phyloP scores from a whole-genome alignment of 345 rosid species.

The Gossypium anomalum region DNA sequence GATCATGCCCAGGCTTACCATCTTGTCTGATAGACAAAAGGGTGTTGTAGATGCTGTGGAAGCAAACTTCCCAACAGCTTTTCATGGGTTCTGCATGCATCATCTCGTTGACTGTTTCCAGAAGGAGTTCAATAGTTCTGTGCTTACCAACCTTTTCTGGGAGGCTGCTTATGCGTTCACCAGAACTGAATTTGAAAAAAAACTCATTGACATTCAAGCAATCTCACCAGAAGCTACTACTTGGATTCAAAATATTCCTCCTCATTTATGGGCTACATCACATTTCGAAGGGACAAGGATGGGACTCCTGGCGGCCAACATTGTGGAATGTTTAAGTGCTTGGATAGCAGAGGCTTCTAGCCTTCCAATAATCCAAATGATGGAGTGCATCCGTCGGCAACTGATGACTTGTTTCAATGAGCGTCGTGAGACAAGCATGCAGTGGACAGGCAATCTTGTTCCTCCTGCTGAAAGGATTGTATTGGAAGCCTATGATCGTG shows the following conservation, averaged over 20 bases:
- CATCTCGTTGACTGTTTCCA: constrained; percentile 61
- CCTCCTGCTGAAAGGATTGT: constrained; percentile 75
- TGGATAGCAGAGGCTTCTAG: constrained; percentile 73
- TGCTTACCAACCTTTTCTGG: constrained; percentile 71
- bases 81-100: constrained; percentile 78
- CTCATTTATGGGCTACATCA: constrained; percentile 75
- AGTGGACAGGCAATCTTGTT: constrained; percentile 75
- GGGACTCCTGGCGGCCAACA: constrained; percentile 67
- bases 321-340: constrained; percentile 53
- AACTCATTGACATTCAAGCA: constrained; percentile 61
- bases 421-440: constrained; percentile 64
- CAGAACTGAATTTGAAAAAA: constrained; percentile 58
- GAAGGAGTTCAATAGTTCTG: constrained; percentile 63
- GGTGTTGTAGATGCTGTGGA: constrained; percentile 73
- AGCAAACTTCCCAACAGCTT: constrained; percentile 78
- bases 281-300: constrained; percentile 79
- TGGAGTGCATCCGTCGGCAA: constrained; percentile 76
- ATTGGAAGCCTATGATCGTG: constrained; percentile 56
- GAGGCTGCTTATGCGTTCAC: constrained; percentile 81
- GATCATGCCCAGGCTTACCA: constrained; percentile 78
- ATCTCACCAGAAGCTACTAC: constrained; percentile 69
- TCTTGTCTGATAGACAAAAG: constrained; percentile 71
- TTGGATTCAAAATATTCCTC: constrained; percentile 75
- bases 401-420: constrained; percentile 75
- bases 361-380: constrained; percentile 88